Percentiles rank a stretch among this genome's conserved stretches.
Evolutionary conservation across 1,139 yeast genomes (phyloP).

Genomic region (Sugiyamaella japonica): DNA sequence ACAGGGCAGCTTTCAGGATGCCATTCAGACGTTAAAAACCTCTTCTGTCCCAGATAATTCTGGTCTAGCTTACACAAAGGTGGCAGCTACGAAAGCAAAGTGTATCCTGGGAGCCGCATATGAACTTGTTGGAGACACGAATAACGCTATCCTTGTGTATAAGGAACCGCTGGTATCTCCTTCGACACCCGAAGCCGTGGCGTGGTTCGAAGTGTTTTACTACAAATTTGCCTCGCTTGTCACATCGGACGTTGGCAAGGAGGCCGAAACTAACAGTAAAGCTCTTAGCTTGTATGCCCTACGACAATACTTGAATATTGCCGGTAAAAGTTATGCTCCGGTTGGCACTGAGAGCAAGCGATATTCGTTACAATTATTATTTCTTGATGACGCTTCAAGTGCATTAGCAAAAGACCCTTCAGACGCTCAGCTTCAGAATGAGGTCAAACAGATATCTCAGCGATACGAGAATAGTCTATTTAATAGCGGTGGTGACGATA

Average conservation of each 20-base stretch:
- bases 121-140: slow-evolving; percentile 28
- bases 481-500: slow-evolving; percentile 41
- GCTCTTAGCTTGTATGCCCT: slow-evolving; percentile 28
- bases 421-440: slow-evolving; percentile 6
- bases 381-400: slow-evolving; percentile 9
- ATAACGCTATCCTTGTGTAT: slow-evolving; percentile 32
- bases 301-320: slow-evolving; percentile 27
- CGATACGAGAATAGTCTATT: slow-evolving; percentile 2
- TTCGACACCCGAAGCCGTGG: slow-evolving; percentile 26
- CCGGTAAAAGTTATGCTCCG: slow-evolving; percentile 15
- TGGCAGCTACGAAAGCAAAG: slow-evolving; percentile 28
- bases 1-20: slow-evolving; percentile 23
- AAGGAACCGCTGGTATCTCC: slow-evolving; percentile 21
- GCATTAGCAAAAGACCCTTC: slow-evolving; percentile 2
- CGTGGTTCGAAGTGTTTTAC: slow-evolving; percentile 33
- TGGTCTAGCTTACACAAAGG: slow-evolving; percentile 26
- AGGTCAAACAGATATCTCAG: slow-evolving; percentile 5
- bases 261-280: not conserved
- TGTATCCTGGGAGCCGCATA: slow-evolving; percentile 35
- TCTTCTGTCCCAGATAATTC: slow-evolving; percentile 10
- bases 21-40: slow-evolving; percentile 21
- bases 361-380: not conserved
- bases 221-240: slow-evolving; percentile 29
- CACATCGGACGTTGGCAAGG: slow-evolving; percentile 12
- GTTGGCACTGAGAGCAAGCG: slow-evolving; percentile 5